Evolutionary conservation across 1,284 basidiomycete species (phyloP).

Genomic region (Singerocomus inundabilis): DNA sequence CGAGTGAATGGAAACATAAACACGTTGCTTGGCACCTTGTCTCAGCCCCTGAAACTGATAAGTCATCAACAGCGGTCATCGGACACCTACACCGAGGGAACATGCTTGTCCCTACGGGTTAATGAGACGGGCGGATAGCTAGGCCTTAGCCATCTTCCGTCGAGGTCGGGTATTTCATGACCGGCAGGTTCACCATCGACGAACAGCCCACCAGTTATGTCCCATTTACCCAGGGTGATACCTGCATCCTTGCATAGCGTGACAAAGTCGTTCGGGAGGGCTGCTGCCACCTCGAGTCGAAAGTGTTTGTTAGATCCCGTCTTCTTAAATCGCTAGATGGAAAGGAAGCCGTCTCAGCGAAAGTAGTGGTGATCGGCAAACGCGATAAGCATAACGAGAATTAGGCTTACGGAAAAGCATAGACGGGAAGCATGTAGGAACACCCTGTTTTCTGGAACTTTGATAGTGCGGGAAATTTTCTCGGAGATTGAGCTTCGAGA

Average conservation of each 20-base stretch:
- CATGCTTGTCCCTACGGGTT: constrained; percentile 4
- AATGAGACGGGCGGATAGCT: constrained; percentile 13
- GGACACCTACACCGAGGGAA: constrained; percentile 4
- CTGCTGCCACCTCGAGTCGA: constrained; percentile 49
- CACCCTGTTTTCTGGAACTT: constrained; percentile 45
- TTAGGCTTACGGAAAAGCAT: constrained; percentile 48
- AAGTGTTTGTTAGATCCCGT: constrained; percentile 45
- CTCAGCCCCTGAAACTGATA: constrained; percentile 10
- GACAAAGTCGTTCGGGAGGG: constrained; percentile 52
- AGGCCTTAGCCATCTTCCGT: constrained; percentile 40
- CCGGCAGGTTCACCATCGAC: constrained; percentile 42
- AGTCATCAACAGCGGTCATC: neutral
- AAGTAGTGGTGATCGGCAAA: neutral
- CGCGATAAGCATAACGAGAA: neutral
- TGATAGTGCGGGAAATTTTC: constrained; percentile 33
- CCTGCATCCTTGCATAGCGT: constrained; percentile 43
- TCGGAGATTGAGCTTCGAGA: constrained; percentile 38
- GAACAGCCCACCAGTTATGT: constrained; percentile 45
- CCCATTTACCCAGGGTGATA: constrained; percentile 39
- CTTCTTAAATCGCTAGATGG: constrained; percentile 47
- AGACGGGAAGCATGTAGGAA: constrained; percentile 62
- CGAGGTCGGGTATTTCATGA: constrained; percentile 37
- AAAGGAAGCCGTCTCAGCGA: neutral
- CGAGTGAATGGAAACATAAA: constrained; percentile 13
- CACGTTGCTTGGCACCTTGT: constrained; percentile 14